A percentile compares a stretch with the other conserved stretches of the same genome.
Conservation (phyloP, 164 flowering plant genomes). For the Kalanchoe fedtschenkoi region DNA sequence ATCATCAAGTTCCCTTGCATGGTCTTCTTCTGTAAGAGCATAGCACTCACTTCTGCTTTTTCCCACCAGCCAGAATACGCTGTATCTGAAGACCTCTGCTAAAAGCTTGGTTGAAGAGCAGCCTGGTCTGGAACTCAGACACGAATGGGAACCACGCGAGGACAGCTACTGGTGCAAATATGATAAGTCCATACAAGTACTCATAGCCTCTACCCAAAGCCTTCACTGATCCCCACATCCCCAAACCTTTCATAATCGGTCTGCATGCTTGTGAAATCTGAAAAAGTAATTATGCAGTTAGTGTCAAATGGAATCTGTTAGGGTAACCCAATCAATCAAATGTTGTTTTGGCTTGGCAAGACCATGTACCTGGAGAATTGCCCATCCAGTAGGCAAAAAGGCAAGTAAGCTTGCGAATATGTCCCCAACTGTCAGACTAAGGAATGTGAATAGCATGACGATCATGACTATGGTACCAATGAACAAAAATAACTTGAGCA, state of each 20-base stretch:
- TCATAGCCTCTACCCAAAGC: slow-evolving; percentile 9
- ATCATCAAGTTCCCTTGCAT: not conserved
- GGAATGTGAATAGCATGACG: slow-evolving; percentile 46
- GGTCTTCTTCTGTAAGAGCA: not conserved
- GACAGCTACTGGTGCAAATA: slow-evolving; percentile 7
- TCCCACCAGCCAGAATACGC: slow-evolving; percentile 4
- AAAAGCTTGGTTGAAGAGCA: slow-evolving; percentile 11
- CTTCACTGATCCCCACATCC: slow-evolving; percentile 6
- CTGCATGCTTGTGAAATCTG: slow-evolving; percentile 57
- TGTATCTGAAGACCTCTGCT: slow-evolving; percentile 10
- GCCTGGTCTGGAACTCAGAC: slow-evolving; percentile 8
- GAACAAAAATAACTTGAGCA: slow-evolving; percentile 70
- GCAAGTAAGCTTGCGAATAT: slow-evolving; percentile 77
- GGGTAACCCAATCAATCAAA: not conserved
- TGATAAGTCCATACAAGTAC: slow-evolving; percentile 5
- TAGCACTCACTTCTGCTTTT: not conserved
- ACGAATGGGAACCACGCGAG: slow-evolving; percentile 8
- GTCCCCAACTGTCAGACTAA: slow-evolving; percentile 72
- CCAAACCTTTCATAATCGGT: not conserved
- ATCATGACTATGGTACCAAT: slow-evolving; percentile 49
- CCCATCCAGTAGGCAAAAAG: slow-evolving; percentile 97
- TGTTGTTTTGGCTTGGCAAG: not conserved
- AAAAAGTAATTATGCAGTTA: slow-evolving; percentile 1
- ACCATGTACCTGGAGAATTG: slow-evolving; percentile 58
- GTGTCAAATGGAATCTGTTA: not conserved